Evolutionary conservation across 164 flowering plant genomes (phyloP).

Genomic region (Akebia trifoliata): DNA sequence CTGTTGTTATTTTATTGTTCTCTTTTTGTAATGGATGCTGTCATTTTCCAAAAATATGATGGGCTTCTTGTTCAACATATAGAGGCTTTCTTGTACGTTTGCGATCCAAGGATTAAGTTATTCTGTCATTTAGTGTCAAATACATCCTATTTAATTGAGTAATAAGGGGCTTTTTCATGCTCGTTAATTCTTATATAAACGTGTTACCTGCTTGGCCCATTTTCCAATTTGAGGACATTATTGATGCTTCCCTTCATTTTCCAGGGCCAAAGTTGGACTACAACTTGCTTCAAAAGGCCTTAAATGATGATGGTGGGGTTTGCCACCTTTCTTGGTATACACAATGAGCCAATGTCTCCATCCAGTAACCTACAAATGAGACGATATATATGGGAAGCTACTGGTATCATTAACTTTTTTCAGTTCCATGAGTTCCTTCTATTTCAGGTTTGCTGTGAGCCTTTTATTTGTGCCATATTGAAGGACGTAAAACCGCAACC

Average conservation of each 20-base stretch:
- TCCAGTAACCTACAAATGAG: constrained; percentile 22
- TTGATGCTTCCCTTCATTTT: constrained; percentile 68
- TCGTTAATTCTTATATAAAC: constrained; percentile 11
- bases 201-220: constrained; percentile 8
- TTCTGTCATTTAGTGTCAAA: background rate
- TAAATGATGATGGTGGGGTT: constrained; percentile 45
- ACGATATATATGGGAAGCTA: constrained; percentile 3
- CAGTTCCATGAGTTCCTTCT: constrained; percentile 19
- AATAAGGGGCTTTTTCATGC: constrained; percentile 12
- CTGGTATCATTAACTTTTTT: constrained; percentile 14
- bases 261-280: constrained; percentile 54
- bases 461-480: constrained; percentile 20
- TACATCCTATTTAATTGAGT: background rate
- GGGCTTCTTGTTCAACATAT: background rate
- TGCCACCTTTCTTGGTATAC: constrained; percentile 32
- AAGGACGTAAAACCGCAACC: constrained; percentile 26
- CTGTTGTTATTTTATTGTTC: background rate
- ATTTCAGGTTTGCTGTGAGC: constrained; percentile 30
- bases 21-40: constrained; percentile 3
- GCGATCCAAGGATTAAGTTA: background rate
- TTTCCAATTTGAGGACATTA: constrained; percentile 30
- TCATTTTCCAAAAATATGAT: background rate
- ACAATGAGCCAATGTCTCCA: constrained; percentile 31
- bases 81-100: background rate
- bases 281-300: constrained; percentile 46